These are phyloP conservation scores for Triticum urartu DNA, from an alignment of 176 grass and related monocot species.

Conservation along the genomic window DNA sequence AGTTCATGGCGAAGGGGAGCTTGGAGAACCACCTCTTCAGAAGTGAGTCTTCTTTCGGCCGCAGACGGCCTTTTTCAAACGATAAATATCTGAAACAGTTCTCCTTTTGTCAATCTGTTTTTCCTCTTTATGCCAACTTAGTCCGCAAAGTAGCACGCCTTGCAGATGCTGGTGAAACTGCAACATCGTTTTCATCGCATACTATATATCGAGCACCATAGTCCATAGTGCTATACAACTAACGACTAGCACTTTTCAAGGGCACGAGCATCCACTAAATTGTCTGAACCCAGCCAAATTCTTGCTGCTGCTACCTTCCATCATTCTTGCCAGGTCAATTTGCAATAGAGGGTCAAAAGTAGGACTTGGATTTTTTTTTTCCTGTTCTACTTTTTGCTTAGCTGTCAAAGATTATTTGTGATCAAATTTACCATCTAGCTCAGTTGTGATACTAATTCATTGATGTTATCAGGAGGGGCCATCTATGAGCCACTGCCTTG, in stretches of 20 bases:
- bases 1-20: slow-evolving; percentile 82
- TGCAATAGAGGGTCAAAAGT: slow-evolving; percentile 9
- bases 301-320: slow-evolving; percentile 35
- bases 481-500: slow-evolving; percentile 63
- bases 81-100: slow-evolving; percentile 27
- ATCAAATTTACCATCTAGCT: slow-evolving; percentile 22
- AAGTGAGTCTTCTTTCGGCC: slow-evolving; percentile 59
- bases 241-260: slow-evolving; percentile 33
- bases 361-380: neutral
- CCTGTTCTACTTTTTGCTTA: neutral
- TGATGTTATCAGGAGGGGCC: slow-evolving; percentile 47
- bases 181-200: slow-evolving; percentile 39
- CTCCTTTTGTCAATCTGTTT: slow-evolving; percentile 27
- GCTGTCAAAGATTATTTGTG: neutral
- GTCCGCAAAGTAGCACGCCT: slow-evolving; percentile 18
- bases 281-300: slow-evolving; percentile 33
- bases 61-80: slow-evolving; percentile 23
- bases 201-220: slow-evolving; percentile 39
- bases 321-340: slow-evolving; percentile 17
- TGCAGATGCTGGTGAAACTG: slow-evolving; percentile 24
- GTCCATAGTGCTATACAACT: slow-evolving; percentile 54
- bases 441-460: neutral
- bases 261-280: slow-evolving; percentile 28
- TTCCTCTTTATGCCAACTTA: slow-evolving; percentile 49
- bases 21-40: slow-evolving; percentile 94